Conservation (phyloP, 2,329 filamentous ascomycete genomes). For the Beauveria sp. region DNA sequence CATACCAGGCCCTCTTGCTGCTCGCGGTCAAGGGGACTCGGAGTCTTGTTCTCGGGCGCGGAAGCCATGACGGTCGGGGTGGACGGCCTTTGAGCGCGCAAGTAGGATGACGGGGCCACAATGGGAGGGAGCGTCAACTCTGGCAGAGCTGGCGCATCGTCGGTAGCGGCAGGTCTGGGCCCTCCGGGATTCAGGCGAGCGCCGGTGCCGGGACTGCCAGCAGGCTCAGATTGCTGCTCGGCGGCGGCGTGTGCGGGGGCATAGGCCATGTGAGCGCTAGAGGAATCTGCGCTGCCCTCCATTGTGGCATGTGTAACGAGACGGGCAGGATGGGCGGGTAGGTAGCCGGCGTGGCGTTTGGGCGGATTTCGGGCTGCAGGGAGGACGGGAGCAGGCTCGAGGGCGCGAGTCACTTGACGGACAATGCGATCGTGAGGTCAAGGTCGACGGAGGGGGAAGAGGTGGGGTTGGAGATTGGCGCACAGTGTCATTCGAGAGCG, state of each 20-base stretch:
- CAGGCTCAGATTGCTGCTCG: not conserved
- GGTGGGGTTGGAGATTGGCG: conserved; percentile 7
- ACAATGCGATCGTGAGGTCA: not conserved
- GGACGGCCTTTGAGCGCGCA: conserved; percentile 31
- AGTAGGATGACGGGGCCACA: conserved; percentile 53
- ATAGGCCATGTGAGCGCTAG: conserved; percentile 10
- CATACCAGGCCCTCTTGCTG: conserved; percentile 72
- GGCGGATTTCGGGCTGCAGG: not conserved
- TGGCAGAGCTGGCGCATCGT: conserved; percentile 12
- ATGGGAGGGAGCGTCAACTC: conserved; percentile 40
- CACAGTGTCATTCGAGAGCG: not conserved
- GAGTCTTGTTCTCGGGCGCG: conserved; percentile 29
- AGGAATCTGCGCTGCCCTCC: conserved; percentile 6
- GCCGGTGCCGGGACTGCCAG: conserved; percentile 9
- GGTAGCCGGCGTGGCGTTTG: conserved; percentile 1
- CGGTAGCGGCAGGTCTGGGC: conserved; percentile 11
- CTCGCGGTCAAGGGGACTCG: conserved; percentile 63
- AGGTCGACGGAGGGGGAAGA: not conserved
- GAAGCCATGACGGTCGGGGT: conserved; percentile 27
- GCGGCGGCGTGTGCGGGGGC: conserved; percentile 5
- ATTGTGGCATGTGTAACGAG: conserved; percentile 4
- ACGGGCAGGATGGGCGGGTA: not conserved
- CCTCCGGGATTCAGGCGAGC: conserved; percentile 13
- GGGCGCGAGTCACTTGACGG: not conserved
- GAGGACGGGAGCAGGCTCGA: not conserved